Conservation (phyloP, 2,329 filamentous ascomycete species). For the Aspergillus sp. region DNA sequence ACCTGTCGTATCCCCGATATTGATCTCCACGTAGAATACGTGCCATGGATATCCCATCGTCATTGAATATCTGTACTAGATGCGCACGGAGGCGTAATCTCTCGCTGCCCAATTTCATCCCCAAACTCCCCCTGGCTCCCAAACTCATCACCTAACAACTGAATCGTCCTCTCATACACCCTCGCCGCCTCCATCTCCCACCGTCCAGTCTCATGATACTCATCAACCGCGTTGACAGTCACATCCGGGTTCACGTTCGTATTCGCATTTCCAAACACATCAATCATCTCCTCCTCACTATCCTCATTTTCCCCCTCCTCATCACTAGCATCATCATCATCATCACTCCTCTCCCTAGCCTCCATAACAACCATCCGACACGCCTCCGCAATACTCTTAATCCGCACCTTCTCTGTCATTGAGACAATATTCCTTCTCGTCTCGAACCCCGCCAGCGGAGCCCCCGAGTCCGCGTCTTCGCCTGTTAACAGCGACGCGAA, state of each 20-base stretch:
- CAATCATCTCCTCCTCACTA: conserved; percentile 29
- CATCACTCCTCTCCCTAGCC: conserved; percentile 46
- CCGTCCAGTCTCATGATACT: conserved; percentile 25
- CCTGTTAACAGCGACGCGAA: conserved; percentile 70
- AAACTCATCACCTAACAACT: conserved; percentile 63
- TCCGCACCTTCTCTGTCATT: conserved; percentile 81
- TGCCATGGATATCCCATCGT: too few relatives aligned
- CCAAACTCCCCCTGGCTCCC: conserved; percentile 34
- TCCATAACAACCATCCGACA: conserved; percentile 66
- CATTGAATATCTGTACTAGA: too few relatives aligned
- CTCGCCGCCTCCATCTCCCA: conserved; percentile 64
- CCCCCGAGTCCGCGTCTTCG: conserved; percentile 58
- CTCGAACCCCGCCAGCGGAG: conserved; percentile 64
- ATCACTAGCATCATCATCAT: conserved; percentile 27
- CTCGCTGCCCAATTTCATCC: neutral
- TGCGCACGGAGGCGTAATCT: neutral
- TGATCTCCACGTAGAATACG: too few relatives aligned
- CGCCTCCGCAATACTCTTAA: conserved; percentile 72
- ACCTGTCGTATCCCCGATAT: too few relatives aligned
- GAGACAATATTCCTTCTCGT: conserved; percentile 49
- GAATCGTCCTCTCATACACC: conserved; percentile 74
- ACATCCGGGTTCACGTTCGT: conserved; percentile 8
- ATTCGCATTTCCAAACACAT: conserved; percentile 8
- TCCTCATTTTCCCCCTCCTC: conserved; percentile 19
- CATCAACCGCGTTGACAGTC: neutral